Base-by-base conservation (phyloP, 2,329 filamentous ascomycete genomes). In the Hypoxylon sp. region DNA sequence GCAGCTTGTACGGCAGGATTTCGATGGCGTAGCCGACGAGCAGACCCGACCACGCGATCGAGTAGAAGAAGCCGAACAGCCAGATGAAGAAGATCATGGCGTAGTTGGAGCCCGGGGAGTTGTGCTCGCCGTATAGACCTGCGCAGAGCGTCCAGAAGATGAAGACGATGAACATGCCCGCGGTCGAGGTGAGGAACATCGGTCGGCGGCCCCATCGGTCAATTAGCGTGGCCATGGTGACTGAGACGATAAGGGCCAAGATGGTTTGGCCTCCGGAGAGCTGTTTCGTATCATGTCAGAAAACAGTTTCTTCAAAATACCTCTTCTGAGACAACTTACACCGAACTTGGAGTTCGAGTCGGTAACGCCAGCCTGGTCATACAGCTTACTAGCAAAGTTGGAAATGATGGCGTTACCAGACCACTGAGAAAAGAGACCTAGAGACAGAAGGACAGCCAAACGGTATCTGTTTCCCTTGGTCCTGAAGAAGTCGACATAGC, bases 361-460 rank as follows among this genome's bases (percentile, higher is more conserved):
- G 1, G 69, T 82, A 69, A 89, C 83, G 61, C 87, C 87, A 68
- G 86, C 86, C 37, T 81, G 82, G 44, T 82, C 77, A 78, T 88
- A 88, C 53, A 89, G 84, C 64, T 82, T 79, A 64, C 82, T 85
- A 44, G 85, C 82, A 72, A 89, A 90, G 80, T 89, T 89, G 66
- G 83, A 86, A 72, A 89, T 86, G 54, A 89, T 83, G 66, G 84
- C 87, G 76, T 89, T 89, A 60, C 88, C 87, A 37, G 83, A 86
- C 82, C 86, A 89, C 77, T 89, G 87, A 0, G 85, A 88, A 79
- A 89, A 88, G 66, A 89, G 77, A 74, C 86, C 87, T 27, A 89
- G 82, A 1, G 86, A 86, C 51, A 86, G 76, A 58, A 88, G 79
- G 31, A 90, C 79, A 25, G 81, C 72, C 46, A 89, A 76, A 48